Percentiles rank a stretch among this genome's conserved stretches.
These are phyloP conservation scores for Globisporangium iwayamae DNA, from an alignment of 352 stramenopile genomes.

Conservation along the genomic window DNA sequence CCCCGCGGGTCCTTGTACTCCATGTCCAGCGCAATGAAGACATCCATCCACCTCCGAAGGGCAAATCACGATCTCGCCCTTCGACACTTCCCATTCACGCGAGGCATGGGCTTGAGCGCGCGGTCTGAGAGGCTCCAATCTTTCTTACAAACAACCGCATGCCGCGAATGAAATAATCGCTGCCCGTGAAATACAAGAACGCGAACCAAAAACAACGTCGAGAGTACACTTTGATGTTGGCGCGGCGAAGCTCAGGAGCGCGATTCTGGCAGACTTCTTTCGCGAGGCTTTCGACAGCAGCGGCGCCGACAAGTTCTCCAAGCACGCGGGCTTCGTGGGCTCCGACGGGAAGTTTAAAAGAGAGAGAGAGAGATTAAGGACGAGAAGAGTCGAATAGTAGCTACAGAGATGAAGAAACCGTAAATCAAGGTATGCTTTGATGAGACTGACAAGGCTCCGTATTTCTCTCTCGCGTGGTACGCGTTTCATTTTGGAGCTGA, in stretches of 20 bases:
- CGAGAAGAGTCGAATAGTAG: background rate
- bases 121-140: slow-evolving; percentile 75
- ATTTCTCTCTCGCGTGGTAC: background rate
- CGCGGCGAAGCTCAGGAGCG: slow-evolving; percentile 78
- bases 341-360: slow-evolving; percentile 94
- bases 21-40: slow-evolving; percentile 81
- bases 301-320: slow-evolving; percentile 95
- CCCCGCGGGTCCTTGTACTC: slow-evolving; percentile 81
- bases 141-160: slow-evolving; percentile 80
- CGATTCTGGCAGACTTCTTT: slow-evolving; percentile 96
- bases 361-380: background rate
- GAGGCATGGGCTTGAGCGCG: slow-evolving; percentile 56
- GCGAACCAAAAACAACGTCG: slow-evolving; percentile 76
- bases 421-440: background rate
- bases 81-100: slow-evolving; percentile 53
- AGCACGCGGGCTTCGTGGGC: slow-evolving; percentile 94
- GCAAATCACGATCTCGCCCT: slow-evolving; percentile 71
- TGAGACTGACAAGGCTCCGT: background rate
- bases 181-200: slow-evolving; percentile 90
- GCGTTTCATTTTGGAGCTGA: background rate
- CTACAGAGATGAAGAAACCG: background rate
- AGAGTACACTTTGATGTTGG: slow-evolving; percentile 89
- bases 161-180: slow-evolving; percentile 88
- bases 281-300: slow-evolving; percentile 94
- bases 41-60: slow-evolving; percentile 63